phyloP scores from a whole-genome alignment of 305 asterid species.

The Nicotiana rustica region DNA sequence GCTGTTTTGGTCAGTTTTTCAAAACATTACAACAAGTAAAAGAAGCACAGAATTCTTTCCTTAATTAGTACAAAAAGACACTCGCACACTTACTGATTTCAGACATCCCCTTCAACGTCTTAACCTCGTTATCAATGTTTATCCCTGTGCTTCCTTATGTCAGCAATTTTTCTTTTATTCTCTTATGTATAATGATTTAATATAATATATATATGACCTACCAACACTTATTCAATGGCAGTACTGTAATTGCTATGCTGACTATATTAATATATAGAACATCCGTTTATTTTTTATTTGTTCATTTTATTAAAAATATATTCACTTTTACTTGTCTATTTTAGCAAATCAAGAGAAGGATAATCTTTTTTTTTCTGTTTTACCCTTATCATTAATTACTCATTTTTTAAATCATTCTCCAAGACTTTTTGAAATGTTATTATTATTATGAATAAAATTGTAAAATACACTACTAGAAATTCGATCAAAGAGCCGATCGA shows the following conservation, averaged over 20 bases:
- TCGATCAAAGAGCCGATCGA: too few species aligned
- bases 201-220: not conserved
- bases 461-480: too few species aligned
- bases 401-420: too few species aligned
- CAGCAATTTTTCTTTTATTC: not conserved
- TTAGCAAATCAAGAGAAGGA: too few species aligned
- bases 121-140: not conserved
- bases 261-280: not conserved
- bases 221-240: not conserved
- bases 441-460: too few species aligned
- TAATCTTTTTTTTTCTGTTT: too few species aligned
- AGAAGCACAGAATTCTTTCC: conserved; percentile 15
- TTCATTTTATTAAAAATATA: too few species aligned
- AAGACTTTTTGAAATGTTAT: too few species aligned
- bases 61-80: conserved; percentile 11
- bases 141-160: not conserved
- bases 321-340: too few species aligned
- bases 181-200: not conserved
- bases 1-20: conserved; percentile 46
- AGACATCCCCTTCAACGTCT: not conserved
- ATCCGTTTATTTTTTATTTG: too few species aligned
- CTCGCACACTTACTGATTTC: not conserved
- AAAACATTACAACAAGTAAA: conserved; percentile 43
- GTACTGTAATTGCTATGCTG: not conserved
- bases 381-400: too few species aligned